Evolutionary conservation across 352 stramenopile species (phyloP), one percentile per base, ranked within the genome.

Genomic region (Globisporangium sylvaticum): DNA sequence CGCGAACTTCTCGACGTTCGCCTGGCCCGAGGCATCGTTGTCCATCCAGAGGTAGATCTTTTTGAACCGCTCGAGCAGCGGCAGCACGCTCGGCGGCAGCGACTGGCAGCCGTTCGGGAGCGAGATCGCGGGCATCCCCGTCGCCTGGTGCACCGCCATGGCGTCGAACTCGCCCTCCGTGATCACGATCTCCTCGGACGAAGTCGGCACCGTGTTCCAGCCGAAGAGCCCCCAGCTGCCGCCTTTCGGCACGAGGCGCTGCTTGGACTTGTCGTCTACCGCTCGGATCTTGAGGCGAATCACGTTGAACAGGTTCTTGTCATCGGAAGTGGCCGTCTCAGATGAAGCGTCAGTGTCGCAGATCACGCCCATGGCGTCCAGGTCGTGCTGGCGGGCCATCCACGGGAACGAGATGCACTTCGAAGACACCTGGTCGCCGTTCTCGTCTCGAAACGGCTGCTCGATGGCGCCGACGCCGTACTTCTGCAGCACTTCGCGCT

Each of bases 11-110:
- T 99, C 91, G 4, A 98, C 91, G 62, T 96, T 98, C 44, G 97
- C 92, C 72, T 97, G 81, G 14, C 97, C 97, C 0, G 96, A 88
- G 10, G 80, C 81, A 76, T 99, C 98, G 65, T 98, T 97, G 79
- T 99, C 98, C 93, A 99, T 98, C 97, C 97, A 99, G 25, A 99
- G 74, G 78, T 98, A 98, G 48, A 99, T 97, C 44, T 90, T 96
- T 66, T 97, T 89, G 73, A 99, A 99, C 5, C 87, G 82, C 78
- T 99, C 96, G 24, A 99, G 80, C 68, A 99, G 74, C 25, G 96
- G 95, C 31, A 99, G 71, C 15, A 99, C 81, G 52, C 96, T 96
- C 7, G 94, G 83, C 4, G 97, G 97, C 22, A 99, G 83, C 34
- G 91, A 98, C 54, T 97, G 88, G 69, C 92, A 98, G 48, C 98